Evolutionary conservation across 345 rosid genomes (phyloP), one percentile per base, ranked within the genome.

Genomic region (Camelina laxa): DNA sequence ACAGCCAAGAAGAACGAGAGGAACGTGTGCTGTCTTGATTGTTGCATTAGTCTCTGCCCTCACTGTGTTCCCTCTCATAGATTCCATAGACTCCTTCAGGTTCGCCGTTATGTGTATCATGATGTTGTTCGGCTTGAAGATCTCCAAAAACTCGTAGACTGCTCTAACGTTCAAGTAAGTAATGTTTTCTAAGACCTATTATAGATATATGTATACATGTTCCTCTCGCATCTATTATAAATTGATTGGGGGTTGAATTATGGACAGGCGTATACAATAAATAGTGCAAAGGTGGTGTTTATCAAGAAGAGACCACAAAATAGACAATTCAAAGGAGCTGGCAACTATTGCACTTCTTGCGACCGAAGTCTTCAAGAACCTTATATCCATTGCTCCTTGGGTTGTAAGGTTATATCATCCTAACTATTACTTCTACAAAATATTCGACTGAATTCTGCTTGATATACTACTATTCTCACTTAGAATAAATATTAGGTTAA

Each of bases 311-410:
- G 99, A 80, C 91, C 94, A 76, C 98, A 96, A 50, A 92, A 88
- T 48, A 83, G 98, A 80, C 97, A 92, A 83, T 91, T 91, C 88
- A 92, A 88, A 73, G 91, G 98, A 35, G 86, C 98, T 12, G 98
- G 88, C 31, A 95, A 89, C 77, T 92, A 84, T 47, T 95, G 98
- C 77, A 87, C 97, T 67, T 89, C 98, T 36, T 95, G 99, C 72
- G 98, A 95, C 44, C 83, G 98, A 82, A 88, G 94, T 82, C 99
- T 95, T 64, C 97, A 92, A 63, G 96, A 91, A 59, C 98, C 99
- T 16, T 95, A 75, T 62, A 83, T 87, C 36, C 96, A 92, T 67
- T 95, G 99, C 88, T 95, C 99, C 50, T 84, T 95, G 4, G 92
- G 88, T 13, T 95, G 99, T 87, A 95, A 92, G 98, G 99, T 94